Evolutionary conservation across 2,329 filamentous ascomycete species (phyloP).

Genomic region (Ophiocordyceps polyrhachis-furcata): DNA sequence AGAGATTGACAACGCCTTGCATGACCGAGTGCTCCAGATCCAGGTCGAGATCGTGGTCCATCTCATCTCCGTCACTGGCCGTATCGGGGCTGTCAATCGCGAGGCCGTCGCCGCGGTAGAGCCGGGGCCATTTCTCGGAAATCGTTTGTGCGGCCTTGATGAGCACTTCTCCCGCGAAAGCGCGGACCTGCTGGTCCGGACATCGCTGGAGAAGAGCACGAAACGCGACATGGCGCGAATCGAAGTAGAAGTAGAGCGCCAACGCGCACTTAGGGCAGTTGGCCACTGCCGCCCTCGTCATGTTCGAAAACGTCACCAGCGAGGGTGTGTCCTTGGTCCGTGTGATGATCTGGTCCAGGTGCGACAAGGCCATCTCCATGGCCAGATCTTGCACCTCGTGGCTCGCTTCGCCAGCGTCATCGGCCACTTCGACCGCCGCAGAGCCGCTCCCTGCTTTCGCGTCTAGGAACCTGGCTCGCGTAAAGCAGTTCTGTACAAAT

Average conservation of each 20-base stretch:
- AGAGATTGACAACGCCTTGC: constrained; percentile 21
- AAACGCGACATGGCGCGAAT: constrained; percentile 33
- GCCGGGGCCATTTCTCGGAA: constrained; percentile 23
- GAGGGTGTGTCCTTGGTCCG: constrained; percentile 50
- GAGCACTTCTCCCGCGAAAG: constrained; percentile 30
- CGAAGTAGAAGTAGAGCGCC: constrained; percentile 43
- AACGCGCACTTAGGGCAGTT: constrained; percentile 34
- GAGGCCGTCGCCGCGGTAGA: constrained; percentile 20
- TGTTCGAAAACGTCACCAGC: constrained; percentile 34
- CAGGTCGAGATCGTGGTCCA: constrained; percentile 11
- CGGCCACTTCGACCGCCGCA: background rate
- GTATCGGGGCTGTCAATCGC: background rate
- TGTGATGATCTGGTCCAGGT: constrained; percentile 59
- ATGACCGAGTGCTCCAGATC: constrained; percentile 7
- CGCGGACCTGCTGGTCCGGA: constrained; percentile 35
- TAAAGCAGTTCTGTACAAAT: constrained; percentile 47
- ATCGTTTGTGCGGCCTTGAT: constrained; percentile 33
- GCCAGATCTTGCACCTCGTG: constrained; percentile 25
- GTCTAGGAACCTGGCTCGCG: constrained; percentile 31
- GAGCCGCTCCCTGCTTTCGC: constrained; percentile 3
- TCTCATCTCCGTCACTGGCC: constrained; percentile 7
- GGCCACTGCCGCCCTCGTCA: constrained; percentile 27
- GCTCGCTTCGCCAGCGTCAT: background rate
- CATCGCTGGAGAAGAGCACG: constrained; percentile 46
- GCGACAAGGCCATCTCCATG: constrained; percentile 37